Evolutionary conservation across 2,329 filamentous ascomycete species (phyloP).

Genomic region (Aureobasidium pullulans): DNA sequence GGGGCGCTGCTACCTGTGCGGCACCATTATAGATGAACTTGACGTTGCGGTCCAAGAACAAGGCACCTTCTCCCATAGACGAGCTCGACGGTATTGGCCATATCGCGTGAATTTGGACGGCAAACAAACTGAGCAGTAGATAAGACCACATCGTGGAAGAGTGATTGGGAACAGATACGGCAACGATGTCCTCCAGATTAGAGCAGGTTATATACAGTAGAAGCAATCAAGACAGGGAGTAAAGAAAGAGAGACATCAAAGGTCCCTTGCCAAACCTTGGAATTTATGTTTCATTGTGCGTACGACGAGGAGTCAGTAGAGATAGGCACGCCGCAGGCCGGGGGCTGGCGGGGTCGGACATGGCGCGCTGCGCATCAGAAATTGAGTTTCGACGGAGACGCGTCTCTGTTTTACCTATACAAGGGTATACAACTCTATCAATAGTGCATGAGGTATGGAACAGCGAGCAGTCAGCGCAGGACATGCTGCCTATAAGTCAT

Average conservation of each 20-base stretch:
- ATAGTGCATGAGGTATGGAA: neutral
- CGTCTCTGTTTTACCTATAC: neutral
- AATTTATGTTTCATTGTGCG: conserved; percentile 9
- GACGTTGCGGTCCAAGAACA: conserved; percentile 34
- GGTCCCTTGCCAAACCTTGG: conserved; percentile 7
- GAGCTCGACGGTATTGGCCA: conserved; percentile 37
- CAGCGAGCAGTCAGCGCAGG: neutral
- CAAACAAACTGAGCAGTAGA: conserved; percentile 7
- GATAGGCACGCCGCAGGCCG: conserved; percentile 1
- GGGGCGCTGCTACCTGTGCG: conserved; percentile 19
- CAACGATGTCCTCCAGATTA: neutral
- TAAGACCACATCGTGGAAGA: neutral
- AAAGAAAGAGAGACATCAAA: neutral
- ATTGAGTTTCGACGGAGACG: conserved; percentile 1
- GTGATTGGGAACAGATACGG: neutral
- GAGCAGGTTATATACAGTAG: neutral
- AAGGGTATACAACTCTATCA: neutral
- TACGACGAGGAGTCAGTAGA: neutral
- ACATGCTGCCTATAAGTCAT: neutral
- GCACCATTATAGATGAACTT: conserved; percentile 31
- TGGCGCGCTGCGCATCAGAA: conserved; percentile 5
- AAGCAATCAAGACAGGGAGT: neutral
- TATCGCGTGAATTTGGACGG: conserved; percentile 28
- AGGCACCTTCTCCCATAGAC: conserved; percentile 29
- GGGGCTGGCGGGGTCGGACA: conserved; percentile 6